A percentile compares a stretch with the other conserved stretches of the same genome.
These are phyloP conservation scores for Microsporum canis DNA, from an alignment of 2,329 filamentous ascomycete genomes.

Conservation along the genomic window DNA sequence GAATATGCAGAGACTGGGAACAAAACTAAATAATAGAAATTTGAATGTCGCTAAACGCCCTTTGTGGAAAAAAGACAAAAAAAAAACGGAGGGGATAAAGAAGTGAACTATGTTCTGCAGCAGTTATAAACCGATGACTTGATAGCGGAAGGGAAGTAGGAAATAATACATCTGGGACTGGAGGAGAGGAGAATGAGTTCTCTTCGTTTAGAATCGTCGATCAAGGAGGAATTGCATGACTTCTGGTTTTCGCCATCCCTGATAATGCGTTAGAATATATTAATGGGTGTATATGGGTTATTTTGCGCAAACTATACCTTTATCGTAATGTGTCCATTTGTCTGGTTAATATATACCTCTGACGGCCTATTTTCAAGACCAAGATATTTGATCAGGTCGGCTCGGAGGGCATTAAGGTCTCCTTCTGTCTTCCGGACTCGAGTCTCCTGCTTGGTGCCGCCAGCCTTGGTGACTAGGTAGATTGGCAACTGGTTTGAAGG, in stretches of 20 bases:
- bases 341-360: slow-evolving; percentile 41
- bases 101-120: not conserved
- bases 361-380: slow-evolving; percentile 37
- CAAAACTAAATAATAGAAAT: not conserved
- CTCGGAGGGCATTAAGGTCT: slow-evolving; percentile 50
- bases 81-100: not conserved
- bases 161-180: not conserved
- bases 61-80: not conserved
- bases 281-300: too few relatives aligned
- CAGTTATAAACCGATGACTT: not conserved
- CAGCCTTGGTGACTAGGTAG: slow-evolving; percentile 62
- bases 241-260: slow-evolving; percentile 42
- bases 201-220: slow-evolving; percentile 28
- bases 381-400: slow-evolving; percentile 52
- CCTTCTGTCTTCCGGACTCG: slow-evolving; percentile 70
- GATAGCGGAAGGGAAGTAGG: not conserved
- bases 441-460: slow-evolving; percentile 65
- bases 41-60: not conserved
- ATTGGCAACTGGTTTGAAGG: slow-evolving; percentile 60
- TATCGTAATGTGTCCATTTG: slow-evolving; percentile 64
- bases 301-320: slow-evolving; percentile 42
- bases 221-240: slow-evolving; percentile 40
- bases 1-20: not conserved
- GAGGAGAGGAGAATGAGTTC: not conserved
- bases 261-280: too few relatives aligned